Evolutionary conservation across 306 rosid species (phyloP).

Genomic region (Mimosa bimucronata): DNA sequence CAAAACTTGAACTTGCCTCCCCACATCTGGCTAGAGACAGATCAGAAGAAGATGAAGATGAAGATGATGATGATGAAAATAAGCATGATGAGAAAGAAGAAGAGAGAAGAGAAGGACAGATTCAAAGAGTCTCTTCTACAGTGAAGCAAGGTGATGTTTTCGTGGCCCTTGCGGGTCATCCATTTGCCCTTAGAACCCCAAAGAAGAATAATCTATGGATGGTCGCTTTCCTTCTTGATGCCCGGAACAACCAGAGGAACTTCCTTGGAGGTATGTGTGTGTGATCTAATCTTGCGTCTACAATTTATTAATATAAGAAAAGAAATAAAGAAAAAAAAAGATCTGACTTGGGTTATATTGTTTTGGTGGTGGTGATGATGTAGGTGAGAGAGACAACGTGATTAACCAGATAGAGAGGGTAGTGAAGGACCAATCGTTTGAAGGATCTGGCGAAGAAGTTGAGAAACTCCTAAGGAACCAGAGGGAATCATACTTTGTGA

Average conservation of each 20-base stretch:
- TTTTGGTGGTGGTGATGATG: not conserved
- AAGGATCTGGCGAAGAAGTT: conserved; percentile 34
- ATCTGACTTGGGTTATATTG: too few species aligned
- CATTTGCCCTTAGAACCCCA: conserved; percentile 38
- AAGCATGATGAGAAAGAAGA: too few species aligned
- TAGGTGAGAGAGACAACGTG: conserved; percentile 48
- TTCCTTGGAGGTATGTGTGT: conserved; percentile 46
- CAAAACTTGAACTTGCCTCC: too few species aligned
- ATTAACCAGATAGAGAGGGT: conserved; percentile 35
- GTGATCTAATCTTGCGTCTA: too few species aligned
- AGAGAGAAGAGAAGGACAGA: too few species aligned
- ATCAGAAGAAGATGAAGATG: too few species aligned
- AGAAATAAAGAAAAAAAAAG: too few species aligned
- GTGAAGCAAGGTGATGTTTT: too few species aligned
- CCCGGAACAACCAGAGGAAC: conserved; percentile 44
- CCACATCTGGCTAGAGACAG: too few species aligned
- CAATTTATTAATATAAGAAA: too few species aligned
- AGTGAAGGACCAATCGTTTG: conserved; percentile 40
- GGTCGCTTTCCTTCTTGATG: conserved; percentile 45
- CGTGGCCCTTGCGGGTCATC: conserved; percentile 4
- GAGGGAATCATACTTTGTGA: conserved; percentile 42
- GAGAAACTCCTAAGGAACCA: conserved; percentile 40
- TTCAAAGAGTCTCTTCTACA: too few species aligned
- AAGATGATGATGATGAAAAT: not conserved
- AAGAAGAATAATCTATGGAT: not conserved